Percentiles rank a stretch among this genome's conserved stretches.
phyloP scores from a whole-genome alignment of 176 grass and related monocot genomes.

The Neostapfia colusana region DNA sequence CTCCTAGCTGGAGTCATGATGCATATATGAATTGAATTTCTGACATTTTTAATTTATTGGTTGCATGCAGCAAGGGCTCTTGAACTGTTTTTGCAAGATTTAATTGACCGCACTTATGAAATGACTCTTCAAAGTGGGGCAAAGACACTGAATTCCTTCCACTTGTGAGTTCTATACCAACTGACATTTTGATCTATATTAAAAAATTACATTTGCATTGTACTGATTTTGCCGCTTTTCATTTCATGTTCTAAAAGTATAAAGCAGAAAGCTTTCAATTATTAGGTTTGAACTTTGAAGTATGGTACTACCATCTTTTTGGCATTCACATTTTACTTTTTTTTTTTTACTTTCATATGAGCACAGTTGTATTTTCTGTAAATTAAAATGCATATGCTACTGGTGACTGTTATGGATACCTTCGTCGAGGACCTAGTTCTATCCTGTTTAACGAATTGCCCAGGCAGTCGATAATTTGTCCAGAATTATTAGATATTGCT shows the following conservation, averaged over 20 bases:
- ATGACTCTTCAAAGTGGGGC: slow-evolving; percentile 97
- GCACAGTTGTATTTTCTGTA: background rate
- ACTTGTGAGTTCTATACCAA: slow-evolving; percentile 66
- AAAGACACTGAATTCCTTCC: slow-evolving; percentile 96
- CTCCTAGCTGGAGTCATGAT: slow-evolving; percentile 6
- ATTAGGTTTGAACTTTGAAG: background rate
- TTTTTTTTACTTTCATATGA: background rate
- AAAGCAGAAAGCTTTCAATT: slow-evolving; percentile 1
- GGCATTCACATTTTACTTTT: background rate
- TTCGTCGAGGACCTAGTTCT: background rate
- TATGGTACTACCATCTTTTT: background rate
- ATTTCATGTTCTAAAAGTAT: background rate
- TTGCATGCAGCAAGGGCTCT: slow-evolving; percentile 81
- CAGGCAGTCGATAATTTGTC: background rate
- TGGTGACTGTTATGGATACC: background rate
- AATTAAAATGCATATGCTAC: slow-evolving; percentile 3
- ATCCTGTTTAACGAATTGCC: background rate
- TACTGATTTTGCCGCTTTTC: background rate
- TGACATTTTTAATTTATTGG: slow-evolving; percentile 31
- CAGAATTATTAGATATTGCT: background rate
- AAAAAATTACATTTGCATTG: background rate
- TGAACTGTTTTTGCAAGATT: slow-evolving; percentile 99
- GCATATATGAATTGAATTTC: slow-evolving; percentile 21
- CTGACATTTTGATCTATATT: background rate
- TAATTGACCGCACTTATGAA: slow-evolving; percentile 86